Conservation (phyloP, 192 early-diverging fungal species). For the Gigaspora rosea region DNA sequence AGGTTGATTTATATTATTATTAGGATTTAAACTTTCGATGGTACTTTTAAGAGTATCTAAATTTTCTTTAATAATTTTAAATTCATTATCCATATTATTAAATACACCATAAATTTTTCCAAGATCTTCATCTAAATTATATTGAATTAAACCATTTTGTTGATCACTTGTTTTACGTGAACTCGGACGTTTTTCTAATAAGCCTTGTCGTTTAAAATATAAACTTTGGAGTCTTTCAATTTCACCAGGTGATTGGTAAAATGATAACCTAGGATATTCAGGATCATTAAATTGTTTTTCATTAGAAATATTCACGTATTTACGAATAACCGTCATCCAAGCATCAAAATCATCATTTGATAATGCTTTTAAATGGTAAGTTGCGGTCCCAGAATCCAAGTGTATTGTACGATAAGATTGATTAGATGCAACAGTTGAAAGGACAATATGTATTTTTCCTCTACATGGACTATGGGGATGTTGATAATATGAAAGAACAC, state of each 20-base stretch:
- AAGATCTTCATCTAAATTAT: constrained; percentile 21
- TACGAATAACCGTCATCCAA: constrained; percentile 58
- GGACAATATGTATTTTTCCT: constrained; percentile 65
- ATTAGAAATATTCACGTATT: constrained; percentile 31
- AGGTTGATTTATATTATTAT: neutral
- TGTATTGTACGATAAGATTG: constrained; percentile 73
- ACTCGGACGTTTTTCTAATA: constrained; percentile 26
- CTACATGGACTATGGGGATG: constrained; percentile 65
- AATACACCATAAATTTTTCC: constrained; percentile 14
- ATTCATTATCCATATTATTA: constrained; percentile 26
- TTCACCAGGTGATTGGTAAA: constrained; percentile 12
- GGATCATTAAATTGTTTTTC: constrained; percentile 29
- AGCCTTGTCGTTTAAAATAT: constrained; percentile 20
- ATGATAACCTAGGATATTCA: constrained; percentile 19
- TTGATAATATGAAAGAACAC: constrained; percentile 80
- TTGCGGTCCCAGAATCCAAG: constrained; percentile 82
- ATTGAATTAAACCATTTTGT: neutral
- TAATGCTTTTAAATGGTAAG: constrained; percentile 82
- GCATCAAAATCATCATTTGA: constrained; percentile 67
- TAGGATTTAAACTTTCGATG: neutral
- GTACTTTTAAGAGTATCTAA: constrained; percentile 23
- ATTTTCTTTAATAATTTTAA: constrained; percentile 3
- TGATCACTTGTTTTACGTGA: neutral
- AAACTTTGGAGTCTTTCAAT: constrained; percentile 14
- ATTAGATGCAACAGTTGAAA: constrained; percentile 64